Evolutionary conservation across 2,329 filamentous ascomycete genomes (phyloP), one percentile per base, ranked within the genome.

Genomic region (Clonostachys sp.): DNA sequence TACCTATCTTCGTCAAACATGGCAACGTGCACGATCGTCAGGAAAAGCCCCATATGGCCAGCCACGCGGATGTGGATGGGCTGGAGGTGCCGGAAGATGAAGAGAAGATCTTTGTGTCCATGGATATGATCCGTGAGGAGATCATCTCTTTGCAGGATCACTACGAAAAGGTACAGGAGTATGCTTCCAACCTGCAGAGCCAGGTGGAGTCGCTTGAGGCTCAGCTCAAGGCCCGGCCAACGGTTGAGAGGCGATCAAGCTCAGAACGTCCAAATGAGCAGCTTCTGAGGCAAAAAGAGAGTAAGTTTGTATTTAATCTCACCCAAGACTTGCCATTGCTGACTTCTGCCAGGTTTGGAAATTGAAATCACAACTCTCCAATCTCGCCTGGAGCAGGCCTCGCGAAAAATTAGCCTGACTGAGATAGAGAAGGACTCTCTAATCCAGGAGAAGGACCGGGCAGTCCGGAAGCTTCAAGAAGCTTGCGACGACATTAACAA

Each of bases 341-440:
- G 4, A 18, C 12, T 18, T n/a, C 14, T 39, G 14, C 36, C 53
- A 80, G 81, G 76, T 44, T 68, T 87, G 38, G 78, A 86, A 58
- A 68, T 77, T 24, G 74, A 81, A 56, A 68, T 87, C 41, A 73
- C 79, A 42, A 73, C 80, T 17, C 67, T 87, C 36, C 79, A 85
- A 55, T 69, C 75, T 8, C 81, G 79, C 14, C 67, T 88, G 2
- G 81, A 86, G 50, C 75, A 83, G 52, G 74, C 79, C 36, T 81
- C 83, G 47, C 78, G 78, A 41, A 84, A 84, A 57, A 69, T 79
- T 20, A 80, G 76, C 50, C 72, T 81, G n/a, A 73, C 77, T 35
- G 81, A 86, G 45, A 81, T 83, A 45, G 77, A 83, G 51, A 82
- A 78, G 49, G 79, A 84, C 51, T 77, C 81, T 5, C 65, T 87